These are phyloP conservation scores for Nakazawaea pomicola DNA, from an alignment of 805 yeast genomes.

Conservation along the genomic window DNA sequence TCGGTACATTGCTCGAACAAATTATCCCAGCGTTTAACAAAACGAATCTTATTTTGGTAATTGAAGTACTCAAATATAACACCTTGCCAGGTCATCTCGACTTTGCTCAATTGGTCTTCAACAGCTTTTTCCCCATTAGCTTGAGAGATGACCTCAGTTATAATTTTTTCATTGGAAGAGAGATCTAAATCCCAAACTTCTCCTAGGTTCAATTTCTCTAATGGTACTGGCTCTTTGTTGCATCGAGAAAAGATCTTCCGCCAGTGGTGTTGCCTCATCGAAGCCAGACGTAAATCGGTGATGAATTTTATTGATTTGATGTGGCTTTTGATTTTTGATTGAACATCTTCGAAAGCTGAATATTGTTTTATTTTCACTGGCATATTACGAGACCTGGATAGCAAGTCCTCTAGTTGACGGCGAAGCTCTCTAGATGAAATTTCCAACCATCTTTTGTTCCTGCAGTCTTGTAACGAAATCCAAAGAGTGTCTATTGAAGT, in stretches of 20 bases:
- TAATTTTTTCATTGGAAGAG: conserved; percentile 33
- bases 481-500: conserved; percentile 47
- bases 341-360: conserved; percentile 61
- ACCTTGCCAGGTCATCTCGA: conserved; percentile 53
- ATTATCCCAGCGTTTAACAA: conserved; percentile 65
- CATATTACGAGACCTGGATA: conserved; percentile 40
- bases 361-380: conserved; percentile 62
- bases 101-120: conserved; percentile 47
- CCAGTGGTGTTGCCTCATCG: conserved; percentile 70
- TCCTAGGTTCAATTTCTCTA: conserved; percentile 39
- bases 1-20: conserved; percentile 55
- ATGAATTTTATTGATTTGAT: conserved; percentile 35
- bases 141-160: conserved; percentile 46
- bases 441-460: conserved; percentile 42
- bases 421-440: conserved; percentile 41
- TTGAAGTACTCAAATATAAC: conserved; percentile 48
- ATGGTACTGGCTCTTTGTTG: conserved; percentile 15
- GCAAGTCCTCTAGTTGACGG: conserved; percentile 44
- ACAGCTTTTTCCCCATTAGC: conserved; percentile 73
- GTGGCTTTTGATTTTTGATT: conserved; percentile 35
- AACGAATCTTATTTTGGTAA: conserved; percentile 44
- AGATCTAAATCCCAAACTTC: conserved; percentile 60
- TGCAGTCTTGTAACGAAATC: conserved; percentile 38
- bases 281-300: conserved; percentile 46
- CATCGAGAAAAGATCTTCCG: conserved; percentile 33